These are phyloP conservation scores for Phytophthora macrochlamydospora DNA, from an alignment of 352 stramenopile species.

Conservation along the genomic window DNA sequence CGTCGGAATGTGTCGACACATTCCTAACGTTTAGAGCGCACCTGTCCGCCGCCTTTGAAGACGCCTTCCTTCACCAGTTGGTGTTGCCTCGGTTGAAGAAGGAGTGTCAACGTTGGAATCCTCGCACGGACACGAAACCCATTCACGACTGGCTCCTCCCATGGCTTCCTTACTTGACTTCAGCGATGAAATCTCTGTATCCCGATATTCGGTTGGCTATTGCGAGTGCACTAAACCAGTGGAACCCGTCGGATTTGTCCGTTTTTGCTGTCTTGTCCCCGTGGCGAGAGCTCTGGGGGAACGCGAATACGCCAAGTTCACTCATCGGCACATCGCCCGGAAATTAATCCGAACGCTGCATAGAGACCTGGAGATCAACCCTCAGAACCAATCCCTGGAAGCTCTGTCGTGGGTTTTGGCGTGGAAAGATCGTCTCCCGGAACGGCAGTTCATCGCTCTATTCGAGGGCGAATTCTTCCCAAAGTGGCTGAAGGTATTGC, in stretches of 20 bases:
- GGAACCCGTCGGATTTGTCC: slow-evolving; percentile 80
- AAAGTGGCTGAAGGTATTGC: slow-evolving; percentile 88
- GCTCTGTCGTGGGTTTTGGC: slow-evolving; percentile 72
- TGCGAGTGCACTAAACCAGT: slow-evolving; percentile 68
- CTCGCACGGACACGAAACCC: slow-evolving; percentile 41
- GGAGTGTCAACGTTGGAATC: slow-evolving; percentile 70
- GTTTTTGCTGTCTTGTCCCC: slow-evolving; percentile 64
- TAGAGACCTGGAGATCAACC: slow-evolving; percentile 84
- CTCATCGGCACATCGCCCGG: slow-evolving; percentile 73
- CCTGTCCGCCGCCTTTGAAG: slow-evolving; percentile 52
- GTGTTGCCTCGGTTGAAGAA: slow-evolving; percentile 76
- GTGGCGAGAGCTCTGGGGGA: slow-evolving; percentile 81
- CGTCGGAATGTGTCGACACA: slow-evolving; percentile 45
- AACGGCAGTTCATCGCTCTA: slow-evolving; percentile 78
- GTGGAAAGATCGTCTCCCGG: slow-evolving; percentile 71
- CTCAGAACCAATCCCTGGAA: slow-evolving; percentile 71
- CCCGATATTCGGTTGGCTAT: slow-evolving; percentile 73
- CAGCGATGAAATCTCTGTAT: slow-evolving; percentile 59
- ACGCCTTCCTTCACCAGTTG: slow-evolving; percentile 63
- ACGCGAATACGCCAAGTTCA: slow-evolving; percentile 86
- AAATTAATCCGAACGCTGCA: slow-evolving; percentile 82
- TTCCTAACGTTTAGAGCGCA: slow-evolving; percentile 58
- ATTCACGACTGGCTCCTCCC: slow-evolving; percentile 86
- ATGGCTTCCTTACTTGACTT: slow-evolving; percentile 56
- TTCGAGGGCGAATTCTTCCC: slow-evolving; percentile 93